Conservation (phyloP, 2,329 filamentous ascomycete genomes). For the Fusarium sambucinum region DNA sequence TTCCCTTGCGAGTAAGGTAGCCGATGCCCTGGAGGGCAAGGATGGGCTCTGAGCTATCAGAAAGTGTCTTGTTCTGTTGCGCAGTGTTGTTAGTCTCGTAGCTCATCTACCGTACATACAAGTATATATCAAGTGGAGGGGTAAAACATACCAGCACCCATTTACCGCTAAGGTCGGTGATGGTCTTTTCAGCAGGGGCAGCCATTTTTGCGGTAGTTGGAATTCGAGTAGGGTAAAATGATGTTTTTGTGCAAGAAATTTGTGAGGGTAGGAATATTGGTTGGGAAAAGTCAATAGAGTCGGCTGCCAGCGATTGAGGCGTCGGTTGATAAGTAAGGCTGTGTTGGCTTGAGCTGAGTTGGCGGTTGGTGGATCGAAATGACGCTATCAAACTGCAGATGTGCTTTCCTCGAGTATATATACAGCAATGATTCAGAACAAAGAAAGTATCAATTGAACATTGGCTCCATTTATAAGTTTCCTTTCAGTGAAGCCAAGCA, state of each 20-base stretch:
- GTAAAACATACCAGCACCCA: slow-evolving; percentile 72
- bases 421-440: background rate
- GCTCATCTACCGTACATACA: background rate
- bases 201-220: slow-evolving; percentile 68
- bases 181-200: slow-evolving; percentile 74
- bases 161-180: slow-evolving; percentile 75
- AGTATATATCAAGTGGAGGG: background rate
- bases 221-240: background rate
- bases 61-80: slow-evolving; percentile 78
- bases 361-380: slow-evolving; percentile 35
- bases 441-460: background rate
- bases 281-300: slow-evolving; percentile 2
- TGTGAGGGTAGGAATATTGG: slow-evolving; percentile 2
- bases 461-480: slow-evolving; percentile 8
- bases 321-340: slow-evolving; percentile 21
- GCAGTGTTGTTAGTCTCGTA: slow-evolving; percentile 13
- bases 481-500: background rate
- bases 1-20: slow-evolving; percentile 79
- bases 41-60: slow-evolving; percentile 74
- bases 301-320: background rate
- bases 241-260: background rate
- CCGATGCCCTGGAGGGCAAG: slow-evolving; percentile 79
- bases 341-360: slow-evolving; percentile 13
- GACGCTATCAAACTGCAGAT: slow-evolving; percentile 32
- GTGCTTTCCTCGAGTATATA: slow-evolving; percentile 11